Evolutionary conservation across 352 stramenopile genomes (phyloP).

Genomic region (Globisporangium carolinianum): DNA sequence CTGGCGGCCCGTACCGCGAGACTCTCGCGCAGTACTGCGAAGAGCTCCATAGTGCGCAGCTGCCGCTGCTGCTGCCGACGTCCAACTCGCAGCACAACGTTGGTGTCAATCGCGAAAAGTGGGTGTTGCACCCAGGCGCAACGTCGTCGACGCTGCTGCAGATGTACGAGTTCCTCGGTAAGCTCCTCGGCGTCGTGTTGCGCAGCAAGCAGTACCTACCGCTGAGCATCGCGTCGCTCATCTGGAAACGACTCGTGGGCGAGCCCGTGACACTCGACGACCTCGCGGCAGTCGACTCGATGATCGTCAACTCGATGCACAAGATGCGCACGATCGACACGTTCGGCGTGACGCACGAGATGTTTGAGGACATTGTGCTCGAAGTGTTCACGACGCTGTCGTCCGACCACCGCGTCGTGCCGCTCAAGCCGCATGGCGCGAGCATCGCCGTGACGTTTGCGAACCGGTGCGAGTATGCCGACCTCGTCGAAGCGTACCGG

Average conservation of each 20-base stretch:
- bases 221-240: constrained; percentile 73
- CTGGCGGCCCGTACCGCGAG: constrained; percentile 82
- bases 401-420: constrained; percentile 71
- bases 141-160: constrained; percentile 34
- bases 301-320: constrained; percentile 83
- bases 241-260: constrained; percentile 88
- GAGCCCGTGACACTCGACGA: constrained; percentile 77
- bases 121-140: constrained; percentile 82
- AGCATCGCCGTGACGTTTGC: constrained; percentile 72
- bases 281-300: constrained; percentile 74
- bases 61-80: constrained; percentile 86
- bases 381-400: constrained; percentile 89
- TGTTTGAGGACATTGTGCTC: constrained; percentile 89
- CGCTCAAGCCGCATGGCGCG: constrained; percentile 60
- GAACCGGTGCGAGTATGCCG: constrained; percentile 68
- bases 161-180: constrained; percentile 91
- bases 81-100: constrained; percentile 88
- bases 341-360: constrained; percentile 70
- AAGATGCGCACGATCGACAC: constrained; percentile 82
- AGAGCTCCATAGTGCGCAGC: constrained; percentile 69
- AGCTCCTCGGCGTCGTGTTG: constrained; percentile 85
- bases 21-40: constrained; percentile 80
- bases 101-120: constrained; percentile 84
- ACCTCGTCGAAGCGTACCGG: constrained; percentile 74
- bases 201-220: constrained; percentile 87